A percentile compares a stretch with the other conserved stretches of the same genome.
phyloP scores from a whole-genome alignment of 1,284 basidiomycete species.

The Ustilago tritici region DNA sequence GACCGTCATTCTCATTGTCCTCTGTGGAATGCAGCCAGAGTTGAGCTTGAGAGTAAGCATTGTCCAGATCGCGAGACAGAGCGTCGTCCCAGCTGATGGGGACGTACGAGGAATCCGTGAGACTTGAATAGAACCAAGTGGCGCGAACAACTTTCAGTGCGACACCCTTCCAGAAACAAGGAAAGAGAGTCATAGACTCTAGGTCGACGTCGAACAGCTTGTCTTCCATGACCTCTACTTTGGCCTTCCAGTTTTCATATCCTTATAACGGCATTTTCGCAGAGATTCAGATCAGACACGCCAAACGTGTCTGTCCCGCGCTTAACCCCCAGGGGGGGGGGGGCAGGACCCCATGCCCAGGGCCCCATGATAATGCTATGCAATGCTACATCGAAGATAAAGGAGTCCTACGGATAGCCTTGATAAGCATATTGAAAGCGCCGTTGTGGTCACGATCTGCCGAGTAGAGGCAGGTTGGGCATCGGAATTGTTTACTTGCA shows the following conservation, averaged over 20 bases:
- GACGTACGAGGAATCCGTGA: slow-evolving; percentile 52
- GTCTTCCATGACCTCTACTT: slow-evolving; percentile 67
- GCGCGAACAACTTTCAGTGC: slow-evolving; percentile 67
- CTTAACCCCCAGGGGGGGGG: too few relatives aligned
- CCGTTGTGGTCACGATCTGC: too few relatives aligned
- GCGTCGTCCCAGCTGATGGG: slow-evolving; percentile 64
- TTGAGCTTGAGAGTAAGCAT: slow-evolving; percentile 66
- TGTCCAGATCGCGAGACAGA: slow-evolving; percentile 68
- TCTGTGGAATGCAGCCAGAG: slow-evolving; percentile 61
- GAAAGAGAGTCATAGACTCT: slow-evolving; percentile 65
- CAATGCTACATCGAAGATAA: too few relatives aligned
- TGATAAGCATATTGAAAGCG: too few relatives aligned
- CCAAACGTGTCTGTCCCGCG: too few relatives aligned
- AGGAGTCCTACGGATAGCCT: too few relatives aligned
- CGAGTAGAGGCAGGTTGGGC: too few relatives aligned
- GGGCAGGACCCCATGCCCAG: too few relatives aligned
- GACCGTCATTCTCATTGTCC: slow-evolving; percentile 23
- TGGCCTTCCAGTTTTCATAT: slow-evolving; percentile 16
- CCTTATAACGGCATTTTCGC: too few relatives aligned
- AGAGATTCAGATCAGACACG: too few relatives aligned
- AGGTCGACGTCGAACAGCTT: slow-evolving; percentile 67
- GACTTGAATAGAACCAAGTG: slow-evolving; percentile 70
- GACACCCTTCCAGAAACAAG: slow-evolving; percentile 70
- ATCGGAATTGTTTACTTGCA: too few relatives aligned
- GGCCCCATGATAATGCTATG: too few relatives aligned